Evolutionary conservation across 768 basidiomycete genomes (phyloP).

Genomic region (Tricholoma sp.): DNA sequence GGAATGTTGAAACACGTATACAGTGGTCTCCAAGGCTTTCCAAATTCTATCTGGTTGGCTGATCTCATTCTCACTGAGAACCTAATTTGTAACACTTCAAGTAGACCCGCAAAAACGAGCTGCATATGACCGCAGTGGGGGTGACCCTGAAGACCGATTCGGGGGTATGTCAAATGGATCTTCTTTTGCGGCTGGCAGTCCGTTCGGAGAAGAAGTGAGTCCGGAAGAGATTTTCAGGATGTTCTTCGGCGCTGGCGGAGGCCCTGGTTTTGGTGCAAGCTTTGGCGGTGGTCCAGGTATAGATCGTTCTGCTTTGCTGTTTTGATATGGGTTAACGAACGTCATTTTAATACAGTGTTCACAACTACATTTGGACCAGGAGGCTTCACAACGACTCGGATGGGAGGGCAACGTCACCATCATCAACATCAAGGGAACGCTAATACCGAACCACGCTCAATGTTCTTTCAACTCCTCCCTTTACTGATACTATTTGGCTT

Average conservation of each 20-base stretch:
- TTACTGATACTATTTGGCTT: slow-evolving; percentile 80
- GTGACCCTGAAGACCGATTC: slow-evolving; percentile 84
- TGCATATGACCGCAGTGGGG: slow-evolving; percentile 77
- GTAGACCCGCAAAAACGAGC: slow-evolving; percentile 85
- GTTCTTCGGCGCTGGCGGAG: slow-evolving; percentile 85
- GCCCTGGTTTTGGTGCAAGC: slow-evolving; percentile 43
- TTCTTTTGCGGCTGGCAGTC: slow-evolving; percentile 38
- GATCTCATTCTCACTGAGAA: neutral
- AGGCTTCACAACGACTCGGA: slow-evolving; percentile 72
- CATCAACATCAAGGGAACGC: slow-evolving; percentile 26
- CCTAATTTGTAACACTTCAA: neutral
- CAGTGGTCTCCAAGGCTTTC: slow-evolving; percentile 98
- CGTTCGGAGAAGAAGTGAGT: slow-evolving; percentile 54
- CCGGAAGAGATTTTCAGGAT: slow-evolving; percentile 98
- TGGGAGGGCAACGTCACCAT: slow-evolving; percentile 37
- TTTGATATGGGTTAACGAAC: neutral
- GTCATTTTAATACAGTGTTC: slow-evolving; percentile 47
- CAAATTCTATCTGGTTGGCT: slow-evolving; percentile 78
- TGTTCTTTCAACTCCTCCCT: slow-evolving; percentile 76
- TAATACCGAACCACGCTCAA: slow-evolving; percentile 48
- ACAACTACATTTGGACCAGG: slow-evolving; percentile 74
- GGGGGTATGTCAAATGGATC: slow-evolving; percentile 59
- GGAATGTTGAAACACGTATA: slow-evolving; percentile 4
- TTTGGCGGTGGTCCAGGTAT: slow-evolving; percentile 56
- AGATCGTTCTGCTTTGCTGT: slow-evolving; percentile 9